phyloP scores from a whole-genome alignment of 495 filamentous ascomycete genomes.

The Cryomyces minteri region DNA sequence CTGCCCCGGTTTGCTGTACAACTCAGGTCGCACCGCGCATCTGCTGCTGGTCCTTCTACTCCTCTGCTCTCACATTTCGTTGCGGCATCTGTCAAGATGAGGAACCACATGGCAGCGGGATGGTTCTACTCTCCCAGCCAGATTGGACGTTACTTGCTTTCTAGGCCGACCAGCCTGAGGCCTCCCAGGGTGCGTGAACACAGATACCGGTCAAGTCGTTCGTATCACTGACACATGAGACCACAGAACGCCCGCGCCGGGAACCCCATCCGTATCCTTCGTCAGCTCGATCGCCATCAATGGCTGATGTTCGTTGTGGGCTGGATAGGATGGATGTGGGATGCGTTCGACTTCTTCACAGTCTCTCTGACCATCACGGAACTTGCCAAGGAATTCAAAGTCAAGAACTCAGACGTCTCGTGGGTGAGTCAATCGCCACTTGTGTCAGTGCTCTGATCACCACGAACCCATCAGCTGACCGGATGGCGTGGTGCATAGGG shows the following conservation, averaged over 20 bases:
- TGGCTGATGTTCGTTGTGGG: conserved; percentile 24
- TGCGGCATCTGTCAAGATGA: conserved; percentile 10
- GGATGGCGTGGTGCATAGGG: background rate
- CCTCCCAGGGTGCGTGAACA: conserved; percentile 10
- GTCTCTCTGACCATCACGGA: conserved; percentile 23
- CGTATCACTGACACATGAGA: no score
- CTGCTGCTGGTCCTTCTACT: no score
- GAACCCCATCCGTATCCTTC: conserved; percentile 17
- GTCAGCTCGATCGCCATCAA: conserved; percentile 20
- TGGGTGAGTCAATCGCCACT: conserved; percentile 11
- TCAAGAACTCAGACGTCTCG: conserved; percentile 17
- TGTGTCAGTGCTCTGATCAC: background rate
- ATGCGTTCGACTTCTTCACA: conserved; percentile 26
- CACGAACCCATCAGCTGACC: background rate
- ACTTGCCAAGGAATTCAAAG: conserved; percentile 17
- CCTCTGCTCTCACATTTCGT: no score
- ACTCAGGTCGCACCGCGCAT: no score
- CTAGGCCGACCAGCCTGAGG: conserved; percentile 17
- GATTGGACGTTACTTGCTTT: conserved; percentile 19
- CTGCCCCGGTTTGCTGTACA: no score
- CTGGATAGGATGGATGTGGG: conserved; percentile 21
- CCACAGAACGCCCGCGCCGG: conserved; percentile 6
- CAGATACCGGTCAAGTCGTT: background rate
- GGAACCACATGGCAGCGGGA: conserved; percentile 22
- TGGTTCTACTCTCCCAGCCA: conserved; percentile 25